phyloP scores from a whole-genome alignment of 352 stramenopile genomes.

The Phytopythium aichiense region DNA sequence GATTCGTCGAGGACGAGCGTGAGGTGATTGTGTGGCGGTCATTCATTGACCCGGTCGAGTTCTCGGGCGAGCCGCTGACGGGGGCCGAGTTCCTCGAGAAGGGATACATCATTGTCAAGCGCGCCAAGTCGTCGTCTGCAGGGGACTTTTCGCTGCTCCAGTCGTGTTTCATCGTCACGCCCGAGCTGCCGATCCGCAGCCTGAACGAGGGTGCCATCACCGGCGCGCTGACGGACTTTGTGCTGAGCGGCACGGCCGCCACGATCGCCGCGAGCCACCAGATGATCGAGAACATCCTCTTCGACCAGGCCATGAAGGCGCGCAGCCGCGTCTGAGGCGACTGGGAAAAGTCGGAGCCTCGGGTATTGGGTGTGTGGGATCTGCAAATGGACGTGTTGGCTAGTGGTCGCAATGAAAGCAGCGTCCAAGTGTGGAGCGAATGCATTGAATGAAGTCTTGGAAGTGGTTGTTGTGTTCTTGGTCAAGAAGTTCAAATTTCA shows the following conservation, averaged over 20 bases:
- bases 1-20: constrained; percentile 38
- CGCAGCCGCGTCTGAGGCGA: constrained; percentile 12
- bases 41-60: constrained; percentile 51
- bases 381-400: too few relatives aligned
- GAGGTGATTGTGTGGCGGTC: constrained; percentile 60
- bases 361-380: too few relatives aligned
- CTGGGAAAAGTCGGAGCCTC: not conserved
- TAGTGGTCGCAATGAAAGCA: too few relatives aligned
- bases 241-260: constrained; percentile 26
- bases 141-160: constrained; percentile 36
- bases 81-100: constrained; percentile 49
- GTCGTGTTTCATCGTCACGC: constrained; percentile 55
- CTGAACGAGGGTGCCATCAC: constrained; percentile 20
- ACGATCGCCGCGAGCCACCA: constrained; percentile 41
- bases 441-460: too few relatives aligned
- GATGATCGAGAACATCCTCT: constrained; percentile 47
- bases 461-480: too few relatives aligned
- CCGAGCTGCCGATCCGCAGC: constrained; percentile 27
- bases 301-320: constrained; percentile 32
- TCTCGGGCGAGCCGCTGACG: constrained; percentile 32
- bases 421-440: too few relatives aligned
- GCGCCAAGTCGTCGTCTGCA: constrained; percentile 20
- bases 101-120: constrained; percentile 48
- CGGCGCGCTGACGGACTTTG: constrained; percentile 34
- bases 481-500: too few relatives aligned